Conservation (phyloP, 2,329 filamentous ascomycete species). For the Phyllosticta capitalensis region DNA sequence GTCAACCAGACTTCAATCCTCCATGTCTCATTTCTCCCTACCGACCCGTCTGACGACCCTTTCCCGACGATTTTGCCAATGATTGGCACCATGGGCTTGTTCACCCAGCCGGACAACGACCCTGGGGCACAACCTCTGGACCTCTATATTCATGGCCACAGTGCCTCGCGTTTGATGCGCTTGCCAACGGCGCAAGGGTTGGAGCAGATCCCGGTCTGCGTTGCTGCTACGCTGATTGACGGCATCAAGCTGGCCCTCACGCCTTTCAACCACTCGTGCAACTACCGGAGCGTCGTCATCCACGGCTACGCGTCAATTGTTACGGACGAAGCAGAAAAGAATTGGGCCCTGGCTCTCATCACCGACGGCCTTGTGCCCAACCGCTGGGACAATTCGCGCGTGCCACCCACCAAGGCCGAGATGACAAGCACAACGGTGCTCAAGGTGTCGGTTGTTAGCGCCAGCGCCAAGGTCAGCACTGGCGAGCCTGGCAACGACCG, state of each 20-base stretch:
- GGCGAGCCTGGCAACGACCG: constrained; percentile 54
- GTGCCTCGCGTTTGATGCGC: constrained; percentile 68
- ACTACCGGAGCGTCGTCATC: constrained; percentile 72
- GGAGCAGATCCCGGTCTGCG: constrained; percentile 52
- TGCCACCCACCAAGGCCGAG: constrained; percentile 64
- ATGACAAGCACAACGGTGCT: constrained; percentile 66
- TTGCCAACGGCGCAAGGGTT: constrained; percentile 47
- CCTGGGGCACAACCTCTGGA: constrained; percentile 37
- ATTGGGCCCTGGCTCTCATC: constrained; percentile 69
- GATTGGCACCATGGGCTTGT: constrained; percentile 75
- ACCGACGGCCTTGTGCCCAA: constrained; percentile 62
- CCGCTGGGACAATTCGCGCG: constrained; percentile 61
- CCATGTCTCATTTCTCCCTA: constrained; percentile 67
- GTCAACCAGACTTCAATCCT: constrained; percentile 66
- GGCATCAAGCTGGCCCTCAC: constrained; percentile 71
- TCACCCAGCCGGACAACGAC: constrained; percentile 48
- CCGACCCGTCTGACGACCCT: constrained; percentile 41
- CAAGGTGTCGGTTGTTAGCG: constrained; percentile 56
- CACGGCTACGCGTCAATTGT: constrained; percentile 66
- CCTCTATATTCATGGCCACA: constrained; percentile 71
- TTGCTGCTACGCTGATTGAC: constrained; percentile 66
- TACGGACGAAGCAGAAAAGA: constrained; percentile 57
- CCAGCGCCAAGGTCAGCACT: constrained; percentile 64
- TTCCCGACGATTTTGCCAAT: constrained; percentile 75
- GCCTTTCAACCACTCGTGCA: constrained; percentile 73